Base-by-base conservation (phyloP, 192 early-diverging fungal species). In the Entrophospora sp. region DNA sequence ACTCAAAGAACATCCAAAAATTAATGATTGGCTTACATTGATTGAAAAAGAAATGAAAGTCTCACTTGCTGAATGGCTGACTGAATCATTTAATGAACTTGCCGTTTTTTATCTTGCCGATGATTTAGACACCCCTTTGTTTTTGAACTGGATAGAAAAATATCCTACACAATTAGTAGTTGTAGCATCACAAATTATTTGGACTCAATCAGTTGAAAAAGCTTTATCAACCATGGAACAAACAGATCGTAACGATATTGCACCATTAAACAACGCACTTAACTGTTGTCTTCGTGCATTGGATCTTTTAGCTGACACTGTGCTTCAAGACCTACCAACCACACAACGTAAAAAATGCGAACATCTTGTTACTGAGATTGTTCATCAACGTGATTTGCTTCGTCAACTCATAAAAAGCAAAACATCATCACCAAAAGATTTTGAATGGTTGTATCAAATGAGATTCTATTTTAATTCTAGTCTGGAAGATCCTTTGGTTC, bases 321-420 rank as follows among this genome's bases (percentile, higher is more conserved):
- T 99, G 13, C 79, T 99, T 4, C 76, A 85, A 58, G 95, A 98
- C 66, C 76, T 98, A 67, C 72, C 79, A 0, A 69, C 89, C 12
- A 84, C 97, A 42, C 79, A 83, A 62, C 89, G 98, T 55, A 85
- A 88, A 55, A 99, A 99, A 77, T 91, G 94, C 71, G 98, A 99
- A 77, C 93, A 96, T 55, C 73, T 99, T 66, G 94, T 99, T 59
- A 98, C 98, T 4, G 98, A 99, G 76, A 84, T 98, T 37, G 96
- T 99, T 12, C 98, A 99, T 76, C 93, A 99, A 77, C 83, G 96
- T 37, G 96, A 98, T 79, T 84, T 95, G 18, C 80, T 94, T 14
- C 86, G 95, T 31, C 71, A 79, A 43, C 75, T 97, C 18, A 32
- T 80, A 0, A 71, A 77, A 8, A 67, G 69, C 32, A 71, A 76